Evolutionary conservation across 306 rosid species (phyloP).

Genomic region (Castanea sativa): DNA sequence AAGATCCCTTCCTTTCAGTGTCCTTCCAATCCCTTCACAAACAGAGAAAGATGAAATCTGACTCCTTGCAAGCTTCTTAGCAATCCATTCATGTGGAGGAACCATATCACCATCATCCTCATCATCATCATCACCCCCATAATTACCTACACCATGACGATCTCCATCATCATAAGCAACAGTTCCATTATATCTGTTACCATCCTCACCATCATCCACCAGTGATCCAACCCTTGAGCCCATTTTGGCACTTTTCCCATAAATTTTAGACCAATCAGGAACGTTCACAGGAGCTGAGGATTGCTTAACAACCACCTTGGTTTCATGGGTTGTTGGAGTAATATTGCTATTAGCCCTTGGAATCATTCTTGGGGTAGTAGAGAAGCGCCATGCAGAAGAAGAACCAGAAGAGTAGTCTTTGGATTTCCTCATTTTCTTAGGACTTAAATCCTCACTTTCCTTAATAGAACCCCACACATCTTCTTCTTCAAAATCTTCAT

Average conservation of each 20-base stretch:
- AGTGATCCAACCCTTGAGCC: constrained; percentile 19
- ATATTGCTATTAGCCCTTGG: constrained; percentile 30
- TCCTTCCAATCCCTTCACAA: constrained; percentile 90
- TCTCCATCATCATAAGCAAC: constrained; percentile 11
- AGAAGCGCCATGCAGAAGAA: constrained; percentile 51
- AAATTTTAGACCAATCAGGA: constrained; percentile 91
- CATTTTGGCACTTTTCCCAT: constrained; percentile 46
- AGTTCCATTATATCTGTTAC: background rate
- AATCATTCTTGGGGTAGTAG: constrained; percentile 48
- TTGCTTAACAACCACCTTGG: constrained; percentile 30
- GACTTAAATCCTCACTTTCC: constrained; percentile 30
- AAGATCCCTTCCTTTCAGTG: constrained; percentile 93
- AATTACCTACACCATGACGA: background rate
- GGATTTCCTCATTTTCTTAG: constrained; percentile 18
- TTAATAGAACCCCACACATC: constrained; percentile 45
- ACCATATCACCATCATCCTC: constrained; percentile 56
- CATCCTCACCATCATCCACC: background rate
- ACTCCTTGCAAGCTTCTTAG: constrained; percentile 81
- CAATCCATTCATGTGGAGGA: constrained; percentile 97
- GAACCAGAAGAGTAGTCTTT: constrained; percentile 32
- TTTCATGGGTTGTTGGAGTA: constrained; percentile 27
- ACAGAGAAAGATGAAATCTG: constrained; percentile 91
- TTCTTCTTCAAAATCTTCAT: constrained; percentile 64
- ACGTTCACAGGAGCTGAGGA: constrained; percentile 72
- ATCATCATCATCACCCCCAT: constrained; percentile 16